Evolutionary conservation across 2,329 filamentous ascomycete genomes (phyloP).

Genomic region (Bipolaris zeicola): DNA sequence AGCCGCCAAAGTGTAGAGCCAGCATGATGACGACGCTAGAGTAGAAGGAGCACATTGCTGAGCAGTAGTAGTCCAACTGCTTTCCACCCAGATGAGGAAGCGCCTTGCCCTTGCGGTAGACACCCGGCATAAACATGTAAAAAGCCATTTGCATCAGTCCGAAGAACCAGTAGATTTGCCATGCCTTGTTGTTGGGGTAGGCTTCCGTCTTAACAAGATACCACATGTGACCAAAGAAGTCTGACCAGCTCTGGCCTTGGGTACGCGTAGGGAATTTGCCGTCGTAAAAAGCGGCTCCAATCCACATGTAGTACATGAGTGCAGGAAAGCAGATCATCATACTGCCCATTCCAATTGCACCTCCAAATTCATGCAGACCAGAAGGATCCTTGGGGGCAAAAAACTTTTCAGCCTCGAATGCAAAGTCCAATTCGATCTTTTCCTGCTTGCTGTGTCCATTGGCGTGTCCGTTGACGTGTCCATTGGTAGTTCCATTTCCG

Average conservation of each 20-base stretch:
- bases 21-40: constrained; percentile 74
- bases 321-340: constrained; percentile 95
- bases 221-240: constrained; percentile 75
- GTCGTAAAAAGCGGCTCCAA: constrained; percentile 90
- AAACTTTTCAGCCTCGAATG: constrained; percentile 46
- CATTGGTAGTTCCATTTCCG: constrained; percentile 34
- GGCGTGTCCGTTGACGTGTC: constrained; percentile 34
- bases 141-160: constrained; percentile 81
- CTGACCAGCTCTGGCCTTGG: constrained; percentile 67
- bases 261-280: constrained; percentile 75
- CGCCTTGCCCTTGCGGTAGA: constrained; percentile 87
- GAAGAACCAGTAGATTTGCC: constrained; percentile 94
- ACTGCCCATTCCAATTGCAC: constrained; percentile 74
- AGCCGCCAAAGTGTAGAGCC: constrained; percentile 77
- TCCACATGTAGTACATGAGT: constrained; percentile 99
- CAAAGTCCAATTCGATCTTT: constrained; percentile 16
- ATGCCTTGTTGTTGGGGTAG: constrained; percentile 81
- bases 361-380: constrained; percentile 80
- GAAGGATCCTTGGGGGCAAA: constrained; percentile 49
- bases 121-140: constrained; percentile 85
- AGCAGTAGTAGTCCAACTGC: constrained; percentile 94
- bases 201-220: constrained; percentile 80
- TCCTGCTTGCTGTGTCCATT: constrained; percentile 37
- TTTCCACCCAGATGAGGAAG: constrained; percentile 80
- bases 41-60: constrained; percentile 85